A percentile compares a stretch with the other conserved stretches of the same genome.
phyloP scores from a whole-genome alignment of 1,284 basidiomycete species.

The Malassezia dermatis region DNA sequence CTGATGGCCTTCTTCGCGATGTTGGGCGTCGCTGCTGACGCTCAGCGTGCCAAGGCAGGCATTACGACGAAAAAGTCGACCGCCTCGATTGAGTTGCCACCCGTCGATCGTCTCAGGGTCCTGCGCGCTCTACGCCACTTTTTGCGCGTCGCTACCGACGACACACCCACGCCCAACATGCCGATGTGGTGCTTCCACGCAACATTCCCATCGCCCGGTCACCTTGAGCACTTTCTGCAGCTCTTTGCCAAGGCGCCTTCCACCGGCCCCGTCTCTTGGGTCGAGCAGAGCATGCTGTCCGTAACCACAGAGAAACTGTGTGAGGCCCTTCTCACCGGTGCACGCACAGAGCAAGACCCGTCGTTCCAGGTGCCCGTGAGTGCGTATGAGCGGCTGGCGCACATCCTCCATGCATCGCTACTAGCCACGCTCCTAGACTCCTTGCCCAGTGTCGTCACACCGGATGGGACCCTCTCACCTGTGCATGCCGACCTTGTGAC shows the following conservation, averaged over 20 bases:
- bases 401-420: slow-evolving; percentile 8
- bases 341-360: not conserved
- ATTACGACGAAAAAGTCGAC: not conserved
- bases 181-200: slow-evolving; percentile 38
- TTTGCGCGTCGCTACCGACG: not conserved
- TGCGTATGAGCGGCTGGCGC: slow-evolving; percentile 2
- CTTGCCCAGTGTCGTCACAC: not conserved
- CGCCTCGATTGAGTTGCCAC: slow-evolving; percentile 6
- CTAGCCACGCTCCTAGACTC: slow-evolving; percentile 13
- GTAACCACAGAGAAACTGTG: not conserved
- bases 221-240: slow-evolving; percentile 28
- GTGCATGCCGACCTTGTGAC: slow-evolving; percentile 10
- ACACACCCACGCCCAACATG: not conserved
- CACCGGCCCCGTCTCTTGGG: not conserved
- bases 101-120: not conserved
- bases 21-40: slow-evolving; percentile 27
- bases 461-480: not conserved
- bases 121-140: slow-evolving; percentile 4
- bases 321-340: slow-evolving; percentile 1
- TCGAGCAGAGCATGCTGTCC: not conserved
- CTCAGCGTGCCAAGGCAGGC: slow-evolving; percentile 2
- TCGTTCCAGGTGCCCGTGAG: not conserved
- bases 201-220: slow-evolving; percentile 24
- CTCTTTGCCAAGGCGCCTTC: slow-evolving; percentile 11
- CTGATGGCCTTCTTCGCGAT: slow-evolving; percentile 35